Base-by-base conservation (phyloP, 164 flowering plant genomes). In the Stephania yunnanensis region DNA sequence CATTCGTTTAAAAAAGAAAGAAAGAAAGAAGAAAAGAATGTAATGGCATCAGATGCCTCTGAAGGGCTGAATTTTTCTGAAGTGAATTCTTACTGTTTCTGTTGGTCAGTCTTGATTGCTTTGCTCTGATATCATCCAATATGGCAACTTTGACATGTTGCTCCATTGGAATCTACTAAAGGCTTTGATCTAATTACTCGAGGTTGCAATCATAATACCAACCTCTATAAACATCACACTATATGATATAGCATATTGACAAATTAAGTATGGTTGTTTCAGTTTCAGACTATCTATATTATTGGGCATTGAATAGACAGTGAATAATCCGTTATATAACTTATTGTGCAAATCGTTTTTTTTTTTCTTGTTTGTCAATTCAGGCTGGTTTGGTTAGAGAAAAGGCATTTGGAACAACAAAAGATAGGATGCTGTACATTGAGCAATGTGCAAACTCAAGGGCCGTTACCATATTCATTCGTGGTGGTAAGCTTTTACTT, bases 361-460 rank as follows among this genome's bases (percentile, higher is more conserved):
- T 61, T n/a, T 13, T 48, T 74, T 44, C 3, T 36, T n/a, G 36
- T 52, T 50, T 31, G 46, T 68, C 45, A 70, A 10, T 78, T 71
- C 79, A 96, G 99, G 99, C 99, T 83, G 98, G 98, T 66, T 75
- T 96, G 80, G 98, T 96, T 71, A 85, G 97, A 71, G 99, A 96
- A 82, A 94, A 91, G 81, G 76, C 97, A 22, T 94, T 94, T 87
- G 99, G 99, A 11, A 96, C 99, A 30, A 96, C 99, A 55, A 94
- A 96, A 82, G 99, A 96, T 73, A 84, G 94, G 30, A 96, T 96
- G 99, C 78, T 96, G 63, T 94, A 94, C 78, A 92, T 96, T 80
- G 99, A 96, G 78, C 97, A 89, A 76, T 96, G 99, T 88, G 95
- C 99, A 53, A 96, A 96, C 81, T 96, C 95, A 74, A 89, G 88